Conservation (phyloP, 2,329 filamentous ascomycete genomes). For the Xylaria sp. region DNA sequence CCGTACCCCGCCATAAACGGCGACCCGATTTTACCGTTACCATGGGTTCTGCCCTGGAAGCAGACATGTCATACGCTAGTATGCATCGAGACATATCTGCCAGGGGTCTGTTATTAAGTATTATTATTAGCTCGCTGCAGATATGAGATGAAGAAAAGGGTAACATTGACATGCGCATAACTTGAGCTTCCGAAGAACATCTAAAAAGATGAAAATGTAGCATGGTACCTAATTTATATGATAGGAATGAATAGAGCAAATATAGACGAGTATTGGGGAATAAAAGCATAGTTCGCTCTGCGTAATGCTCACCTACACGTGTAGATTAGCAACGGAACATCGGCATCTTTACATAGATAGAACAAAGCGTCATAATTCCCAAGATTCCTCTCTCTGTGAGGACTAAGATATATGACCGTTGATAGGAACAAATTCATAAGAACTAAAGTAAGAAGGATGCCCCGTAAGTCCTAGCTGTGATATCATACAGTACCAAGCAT, state of each 20-base stretch:
- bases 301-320: conserved; percentile 14
- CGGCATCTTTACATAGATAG: neutral
- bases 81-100: neutral
- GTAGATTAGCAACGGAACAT: neutral
- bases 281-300: conserved; percentile 6
- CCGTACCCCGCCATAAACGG: conserved; percentile 21
- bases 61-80: conserved; percentile 20
- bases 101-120: neutral
- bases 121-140: neutral
- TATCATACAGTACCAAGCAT: conserved; percentile 7
- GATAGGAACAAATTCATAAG: conserved; percentile 3
- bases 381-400: neutral
- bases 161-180: too few relatives aligned
- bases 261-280: neutral
- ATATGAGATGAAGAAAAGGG: neutral
- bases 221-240: neutral
- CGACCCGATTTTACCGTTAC: conserved; percentile 25
- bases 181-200: neutral
- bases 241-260: neutral
- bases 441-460: conserved; percentile 7
- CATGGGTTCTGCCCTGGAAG: conserved; percentile 22
- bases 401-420: neutral
- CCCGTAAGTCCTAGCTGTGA: conserved; percentile 25
- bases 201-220: neutral
- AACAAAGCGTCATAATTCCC: too few relatives aligned